Base-by-base conservation (phyloP, 2,329 filamentous ascomycete genomes). In the Epichloe brachyelytri region DNA sequence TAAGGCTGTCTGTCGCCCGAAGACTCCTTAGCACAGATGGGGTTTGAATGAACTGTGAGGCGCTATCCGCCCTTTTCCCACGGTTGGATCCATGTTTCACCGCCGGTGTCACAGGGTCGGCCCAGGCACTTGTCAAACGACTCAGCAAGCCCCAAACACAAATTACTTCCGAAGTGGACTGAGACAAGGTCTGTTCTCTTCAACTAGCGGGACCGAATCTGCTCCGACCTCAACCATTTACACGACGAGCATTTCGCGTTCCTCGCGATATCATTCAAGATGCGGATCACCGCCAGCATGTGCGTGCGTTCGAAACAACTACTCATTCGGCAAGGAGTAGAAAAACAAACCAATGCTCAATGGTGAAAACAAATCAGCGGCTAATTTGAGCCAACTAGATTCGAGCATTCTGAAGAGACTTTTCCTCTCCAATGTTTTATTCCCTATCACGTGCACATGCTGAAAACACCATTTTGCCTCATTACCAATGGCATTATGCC, bases 51-150 rank as follows among this genome's bases (percentile, higher is more conserved):
- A 30, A 30, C 30, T 30, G 30, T 11, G 20, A 43, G 36, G 26
- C 12, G 38, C 44, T n/a, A 33, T 49, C 40, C 48, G 17, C 20
- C 38, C 33, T 38, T 8, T 17, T 17, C 20, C 30, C 14, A 45
- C 10, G 30, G 12, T 19, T 34, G 33, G 19, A 46, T 39, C 48
- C 53, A 43, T 49, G 51, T 55, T 55, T 53, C 51, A 53, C 41
- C 38, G 37, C 43, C 30, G 15, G 48, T 38, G 49, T 51, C 46
- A 47, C 50, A 51, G 39, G 46, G 43, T 43, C 40, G 30, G 34
- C 44, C 39, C 48, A 43, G 44, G 48, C 51, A 54, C 41, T 53
- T 20, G 48, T 54, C 53, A 54, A 54, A 50, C 39, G n/a, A 39
- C 40, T 17, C 20, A 26, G 33, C n/a, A 43, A 14, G 33, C n/a